A percentile compares a stretch with the other conserved stretches of the same genome.
Evolutionary conservation across 768 basidiomycete genomes (phyloP).

Genomic region (Pisolithus microcarpus): DNA sequence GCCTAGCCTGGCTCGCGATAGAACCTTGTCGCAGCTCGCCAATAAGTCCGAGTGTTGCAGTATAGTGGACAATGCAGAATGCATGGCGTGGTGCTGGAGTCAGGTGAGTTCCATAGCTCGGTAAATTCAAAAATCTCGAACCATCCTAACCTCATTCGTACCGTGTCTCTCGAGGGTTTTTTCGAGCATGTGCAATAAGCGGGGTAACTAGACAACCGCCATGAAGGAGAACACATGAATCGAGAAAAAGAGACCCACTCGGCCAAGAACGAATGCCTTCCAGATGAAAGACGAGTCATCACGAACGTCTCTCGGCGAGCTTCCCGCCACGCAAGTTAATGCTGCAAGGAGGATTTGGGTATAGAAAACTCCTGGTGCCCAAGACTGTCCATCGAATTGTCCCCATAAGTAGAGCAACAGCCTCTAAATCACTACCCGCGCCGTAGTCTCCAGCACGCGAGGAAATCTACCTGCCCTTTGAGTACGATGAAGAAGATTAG

Average conservation of each 20-base stretch:
- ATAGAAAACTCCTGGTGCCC: constrained; percentile 58
- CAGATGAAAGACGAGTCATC: constrained; percentile 41
- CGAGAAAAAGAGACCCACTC: constrained; percentile 39
- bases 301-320: constrained; percentile 24
- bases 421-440: constrained; percentile 47
- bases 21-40: constrained; percentile 43
- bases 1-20: constrained; percentile 25
- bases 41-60: constrained; percentile 50
- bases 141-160: constrained; percentile 51
- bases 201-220: constrained; percentile 45
- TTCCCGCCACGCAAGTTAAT: constrained; percentile 55
- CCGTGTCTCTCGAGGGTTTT: constrained; percentile 43
- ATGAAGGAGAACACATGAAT: constrained; percentile 1
- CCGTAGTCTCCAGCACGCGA: constrained; percentile 57
- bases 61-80: constrained; percentile 42
- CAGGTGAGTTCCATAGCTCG: constrained; percentile 7
- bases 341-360: constrained; percentile 62
- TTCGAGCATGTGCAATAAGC: constrained; percentile 49
- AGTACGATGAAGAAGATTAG: background rate
- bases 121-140: constrained; percentile 23
- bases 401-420: constrained; percentile 48
- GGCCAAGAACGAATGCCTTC: constrained; percentile 65
- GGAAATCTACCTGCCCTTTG: constrained; percentile 37
- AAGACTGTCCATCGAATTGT: constrained; percentile 55
- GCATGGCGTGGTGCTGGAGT: constrained; percentile 35